Evolutionary conservation across 1,284 basidiomycete genomes (phyloP), one percentile per base, ranked within the genome.

Genomic region (Cystobasidium sp.): DNA sequence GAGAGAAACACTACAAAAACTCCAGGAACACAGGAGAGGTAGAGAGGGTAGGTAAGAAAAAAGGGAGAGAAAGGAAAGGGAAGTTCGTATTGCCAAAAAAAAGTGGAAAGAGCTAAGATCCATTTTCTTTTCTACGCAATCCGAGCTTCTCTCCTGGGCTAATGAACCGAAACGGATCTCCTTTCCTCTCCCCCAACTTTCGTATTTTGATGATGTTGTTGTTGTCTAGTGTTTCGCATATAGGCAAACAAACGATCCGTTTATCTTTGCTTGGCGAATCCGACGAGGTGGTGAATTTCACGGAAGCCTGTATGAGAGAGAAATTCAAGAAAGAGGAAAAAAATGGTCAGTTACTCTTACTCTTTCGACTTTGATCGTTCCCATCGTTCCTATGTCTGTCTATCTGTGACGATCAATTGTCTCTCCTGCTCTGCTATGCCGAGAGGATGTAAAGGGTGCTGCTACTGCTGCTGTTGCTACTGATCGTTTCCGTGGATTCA

Each of bases 271-370:
- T 97, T 97, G 83, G 87, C 85, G 87, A 97, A 97, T 78, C 94
- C 94, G 82, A 97, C 95, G 79, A 91, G 90, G 80, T 89, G 87
- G 76, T 92, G 88, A 86, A 94, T 94, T 87, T 97, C 94, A 81
- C 94, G 91, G 91, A 96, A 97, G 86, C 64, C 64, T 66, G 24
- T n/a, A 10, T 37, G 3, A 47, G 14, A 47, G 20, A 8, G 49
- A 53, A 31, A 41, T 5, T 9, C 20, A 37, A 9, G 39, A 20
- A 47, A 41, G n/a, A 41, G 64, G 20, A 56, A 43, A 10, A 4
- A 6, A 14, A 53, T 1, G 18, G 46, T 65, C 22, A 65, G 62
- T 44, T 37, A 22, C 63, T 22, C 37, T 46, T 31, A 41, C 18
- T 37, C 6, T 16, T n/a, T 12, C 31, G 22, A 24, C 12, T 43